phyloP scores from a whole-genome alignment of 2,329 filamentous ascomycete genomes.

The Elsinoe australis region DNA sequence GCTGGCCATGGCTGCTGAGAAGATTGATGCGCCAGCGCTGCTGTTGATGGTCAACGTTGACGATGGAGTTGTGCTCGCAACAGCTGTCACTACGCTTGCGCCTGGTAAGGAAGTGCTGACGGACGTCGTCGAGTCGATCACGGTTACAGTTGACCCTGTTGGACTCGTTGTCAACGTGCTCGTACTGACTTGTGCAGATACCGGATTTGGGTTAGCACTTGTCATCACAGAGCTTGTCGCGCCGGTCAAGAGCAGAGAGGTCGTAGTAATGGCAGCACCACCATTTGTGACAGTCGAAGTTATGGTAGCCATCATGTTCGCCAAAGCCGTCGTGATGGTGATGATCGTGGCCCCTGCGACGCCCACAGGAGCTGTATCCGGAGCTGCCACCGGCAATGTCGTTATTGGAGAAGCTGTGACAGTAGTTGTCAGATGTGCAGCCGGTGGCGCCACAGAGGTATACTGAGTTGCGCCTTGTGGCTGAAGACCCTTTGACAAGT shows the following conservation, averaged over 20 bases:
- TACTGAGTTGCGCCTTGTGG: background rate
- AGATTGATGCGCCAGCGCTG: background rate
- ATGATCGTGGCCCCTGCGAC: background rate
- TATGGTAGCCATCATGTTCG: background rate
- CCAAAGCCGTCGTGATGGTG: background rate
- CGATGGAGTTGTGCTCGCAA: background rate
- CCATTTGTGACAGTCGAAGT: background rate
- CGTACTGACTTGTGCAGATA: background rate
- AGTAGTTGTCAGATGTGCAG: background rate
- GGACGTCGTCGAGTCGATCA: constrained; percentile 5
- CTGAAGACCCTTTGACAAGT: background rate
- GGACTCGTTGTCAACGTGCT: background rate
- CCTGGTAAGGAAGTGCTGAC: background rate
- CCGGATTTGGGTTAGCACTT: background rate
- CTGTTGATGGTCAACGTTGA: background rate
- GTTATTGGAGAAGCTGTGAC: background rate
- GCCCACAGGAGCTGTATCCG: background rate
- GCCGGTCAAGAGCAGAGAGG: background rate
- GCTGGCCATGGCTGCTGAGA: constrained; percentile 9
- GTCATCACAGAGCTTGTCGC: background rate
- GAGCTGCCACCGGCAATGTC: background rate
- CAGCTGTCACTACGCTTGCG: background rate
- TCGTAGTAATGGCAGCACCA: background rate
- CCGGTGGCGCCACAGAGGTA: background rate
- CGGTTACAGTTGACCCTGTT: background rate